Evolutionary conservation across 2,329 filamentous ascomycete genomes (phyloP).

Genomic region (Elsinoe ampelina): DNA sequence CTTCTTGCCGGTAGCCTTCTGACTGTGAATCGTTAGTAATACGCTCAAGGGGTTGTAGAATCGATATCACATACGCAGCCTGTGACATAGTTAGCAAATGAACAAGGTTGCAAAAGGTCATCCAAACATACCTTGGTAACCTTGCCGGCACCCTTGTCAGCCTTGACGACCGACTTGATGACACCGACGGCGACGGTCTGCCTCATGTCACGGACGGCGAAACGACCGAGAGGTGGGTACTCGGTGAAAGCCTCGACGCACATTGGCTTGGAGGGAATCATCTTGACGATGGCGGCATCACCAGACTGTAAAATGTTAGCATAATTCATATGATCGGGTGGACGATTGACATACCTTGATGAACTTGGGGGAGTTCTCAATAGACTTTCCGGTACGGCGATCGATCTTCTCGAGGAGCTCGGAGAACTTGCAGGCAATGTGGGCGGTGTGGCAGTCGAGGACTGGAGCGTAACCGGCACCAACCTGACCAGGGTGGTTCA

Average conservation of each 20-base stretch:
- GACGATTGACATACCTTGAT: constrained; percentile 53
- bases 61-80: too few species aligned
- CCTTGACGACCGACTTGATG: constrained; percentile 61
- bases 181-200: constrained; percentile 86
- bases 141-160: constrained; percentile 42
- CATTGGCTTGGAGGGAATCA: constrained; percentile 99
- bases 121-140: constrained; percentile 38
- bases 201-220: constrained; percentile 97
- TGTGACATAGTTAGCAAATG: neutral
- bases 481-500: constrained; percentile 99
- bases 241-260: constrained; percentile 99
- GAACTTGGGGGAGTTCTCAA: constrained; percentile 91
- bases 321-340: too few species aligned
- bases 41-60: too few species aligned
- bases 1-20: constrained; percentile 31
- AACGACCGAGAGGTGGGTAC: constrained; percentile 98
- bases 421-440: constrained; percentile 99
- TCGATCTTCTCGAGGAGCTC: constrained; percentile 99
- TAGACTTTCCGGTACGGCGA: constrained; percentile 97
- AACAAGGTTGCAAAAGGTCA: neutral
- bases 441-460: constrained; percentile 99
- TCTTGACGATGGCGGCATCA: constrained; percentile 99
- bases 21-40: neutral
- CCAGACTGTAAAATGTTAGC: constrained; percentile 52
- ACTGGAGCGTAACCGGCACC: constrained; percentile 98